Conservation (phyloP, 2,329 filamentous ascomycete species). For the Phyllosticta capitalensis region DNA sequence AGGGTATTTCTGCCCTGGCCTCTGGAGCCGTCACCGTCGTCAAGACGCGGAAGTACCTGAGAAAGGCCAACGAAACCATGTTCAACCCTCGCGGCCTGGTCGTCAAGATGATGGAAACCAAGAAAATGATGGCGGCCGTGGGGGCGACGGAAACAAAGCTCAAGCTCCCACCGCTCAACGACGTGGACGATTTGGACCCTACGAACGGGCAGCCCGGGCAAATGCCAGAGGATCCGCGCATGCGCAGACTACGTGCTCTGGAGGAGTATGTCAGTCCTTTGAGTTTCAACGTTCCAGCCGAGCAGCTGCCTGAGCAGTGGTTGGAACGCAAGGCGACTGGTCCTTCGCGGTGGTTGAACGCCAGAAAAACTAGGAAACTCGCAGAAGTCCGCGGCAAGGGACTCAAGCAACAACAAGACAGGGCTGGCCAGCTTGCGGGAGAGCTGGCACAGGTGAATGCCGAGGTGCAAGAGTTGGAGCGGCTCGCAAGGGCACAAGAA, state of each 20-base stretch:
- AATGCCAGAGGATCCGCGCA: background rate
- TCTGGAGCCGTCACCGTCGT: slow-evolving; percentile 2
- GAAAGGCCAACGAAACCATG: background rate
- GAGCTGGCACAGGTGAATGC: background rate
- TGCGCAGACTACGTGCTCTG: slow-evolving; percentile 4
- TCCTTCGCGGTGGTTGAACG: slow-evolving; percentile 6
- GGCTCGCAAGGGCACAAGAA: background rate
- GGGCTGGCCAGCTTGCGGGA: slow-evolving; percentile 1
- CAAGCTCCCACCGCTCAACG: slow-evolving; percentile 4
- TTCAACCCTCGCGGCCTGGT: slow-evolving; percentile 5
- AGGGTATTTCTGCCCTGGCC: slow-evolving; percentile 1
- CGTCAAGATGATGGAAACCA: background rate
- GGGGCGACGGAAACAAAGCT: slow-evolving; percentile 1
- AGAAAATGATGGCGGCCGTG: slow-evolving; percentile 4
- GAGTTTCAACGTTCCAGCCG: slow-evolving; percentile 1
- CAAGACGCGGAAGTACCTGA: background rate
- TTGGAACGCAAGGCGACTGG: slow-evolving; percentile 2
- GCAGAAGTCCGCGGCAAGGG: background rate
- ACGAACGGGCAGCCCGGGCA: background rate
- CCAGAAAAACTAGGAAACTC: background rate
- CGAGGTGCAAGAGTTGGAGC: slow-evolving; percentile 5
- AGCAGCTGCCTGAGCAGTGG: background rate
- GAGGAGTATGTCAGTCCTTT: background rate
- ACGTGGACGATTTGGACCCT: background rate
- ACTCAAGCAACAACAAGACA: background rate